These are phyloP conservation scores for Adansonia digitata DNA, from an alignment of 345 rosid genomes.

Conservation along the genomic window DNA sequence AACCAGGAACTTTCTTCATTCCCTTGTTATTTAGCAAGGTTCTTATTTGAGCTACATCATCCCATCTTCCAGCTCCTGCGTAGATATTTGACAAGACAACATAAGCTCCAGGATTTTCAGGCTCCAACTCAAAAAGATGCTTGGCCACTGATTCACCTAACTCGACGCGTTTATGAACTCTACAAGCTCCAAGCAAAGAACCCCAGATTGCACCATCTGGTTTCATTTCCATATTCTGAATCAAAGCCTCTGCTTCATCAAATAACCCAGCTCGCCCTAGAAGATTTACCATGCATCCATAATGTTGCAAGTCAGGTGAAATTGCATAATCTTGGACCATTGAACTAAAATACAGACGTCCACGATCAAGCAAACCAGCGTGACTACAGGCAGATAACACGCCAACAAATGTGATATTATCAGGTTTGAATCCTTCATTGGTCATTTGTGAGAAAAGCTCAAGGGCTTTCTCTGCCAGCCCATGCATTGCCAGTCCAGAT, in stretches of 20 bases:
- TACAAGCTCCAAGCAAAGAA: constrained; percentile 68
- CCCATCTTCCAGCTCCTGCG: constrained; percentile 67
- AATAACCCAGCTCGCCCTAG: constrained; percentile 59
- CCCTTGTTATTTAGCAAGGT: constrained; percentile 48
- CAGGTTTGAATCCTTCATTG: constrained; percentile 45
- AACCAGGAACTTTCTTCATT: constrained; percentile 56
- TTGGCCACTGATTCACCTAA: constrained; percentile 51
- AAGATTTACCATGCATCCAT: constrained; percentile 72
- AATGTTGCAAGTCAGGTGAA: constrained; percentile 64
- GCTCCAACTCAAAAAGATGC: constrained; percentile 44
- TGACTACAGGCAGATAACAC: constrained; percentile 71
- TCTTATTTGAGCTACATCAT: constrained; percentile 58
- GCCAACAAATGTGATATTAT: constrained; percentile 64
- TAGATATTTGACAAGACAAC: constrained; percentile 79
- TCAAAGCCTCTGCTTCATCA: constrained; percentile 52
- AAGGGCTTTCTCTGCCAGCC: constrained; percentile 43
- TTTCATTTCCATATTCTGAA: constrained; percentile 46
- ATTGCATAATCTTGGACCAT: constrained; percentile 49
- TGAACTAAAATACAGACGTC: constrained; percentile 41
- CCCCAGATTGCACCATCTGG: constrained; percentile 81
- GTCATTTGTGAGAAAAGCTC: constrained; percentile 49
- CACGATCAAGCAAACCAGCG: constrained; percentile 57
- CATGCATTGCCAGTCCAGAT: constrained; percentile 64
- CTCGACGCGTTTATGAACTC: constrained; percentile 44
- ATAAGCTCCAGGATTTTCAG: constrained; percentile 34